Conservation (phyloP, 2,329 filamentous ascomycete genomes). For the Aspergillus sp. region DNA sequence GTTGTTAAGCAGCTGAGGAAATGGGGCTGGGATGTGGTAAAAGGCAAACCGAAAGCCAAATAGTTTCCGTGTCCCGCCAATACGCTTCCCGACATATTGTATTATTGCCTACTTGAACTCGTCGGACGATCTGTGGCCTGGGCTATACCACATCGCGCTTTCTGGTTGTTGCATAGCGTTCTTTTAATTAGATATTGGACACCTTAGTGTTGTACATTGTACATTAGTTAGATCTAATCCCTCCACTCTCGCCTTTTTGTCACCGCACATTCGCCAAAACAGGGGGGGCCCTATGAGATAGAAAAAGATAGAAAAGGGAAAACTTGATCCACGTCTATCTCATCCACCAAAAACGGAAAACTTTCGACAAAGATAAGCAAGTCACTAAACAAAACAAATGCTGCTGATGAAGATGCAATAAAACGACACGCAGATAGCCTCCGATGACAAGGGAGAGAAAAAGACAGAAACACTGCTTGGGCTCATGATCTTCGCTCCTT, state of each 20-base stretch:
- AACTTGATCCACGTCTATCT: constrained; percentile 4
- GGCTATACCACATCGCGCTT: constrained; percentile 2
- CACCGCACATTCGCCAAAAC: constrained; percentile 12
- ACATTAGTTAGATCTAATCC: constrained; percentile 37
- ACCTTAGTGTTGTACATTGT: constrained; percentile 18
- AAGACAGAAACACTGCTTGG: neutral
- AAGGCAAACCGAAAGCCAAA: constrained; percentile 54
- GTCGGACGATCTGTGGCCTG: neutral
- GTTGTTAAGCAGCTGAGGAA: constrained; percentile 83
- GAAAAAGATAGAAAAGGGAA: constrained; percentile 1
- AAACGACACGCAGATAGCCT: neutral
- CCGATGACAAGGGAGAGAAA: neutral
- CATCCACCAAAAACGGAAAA: neutral
- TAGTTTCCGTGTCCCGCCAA: constrained; percentile 10
- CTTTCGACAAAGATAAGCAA: constrained; percentile 1
- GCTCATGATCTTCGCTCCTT: constrained; percentile 8
- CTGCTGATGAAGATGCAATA: constrained; percentile 1
- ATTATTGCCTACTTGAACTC: neutral
- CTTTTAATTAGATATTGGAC: constrained; percentile 14
- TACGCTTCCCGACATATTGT: neutral
- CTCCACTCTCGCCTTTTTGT: constrained; percentile 21
- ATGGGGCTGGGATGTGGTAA: constrained; percentile 96
- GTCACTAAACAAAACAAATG: neutral
- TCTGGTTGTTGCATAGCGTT: constrained; percentile 23
- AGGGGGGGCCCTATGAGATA: neutral